Conservation (phyloP, 345 rosid genomes). For the Populus nigra region DNA sequence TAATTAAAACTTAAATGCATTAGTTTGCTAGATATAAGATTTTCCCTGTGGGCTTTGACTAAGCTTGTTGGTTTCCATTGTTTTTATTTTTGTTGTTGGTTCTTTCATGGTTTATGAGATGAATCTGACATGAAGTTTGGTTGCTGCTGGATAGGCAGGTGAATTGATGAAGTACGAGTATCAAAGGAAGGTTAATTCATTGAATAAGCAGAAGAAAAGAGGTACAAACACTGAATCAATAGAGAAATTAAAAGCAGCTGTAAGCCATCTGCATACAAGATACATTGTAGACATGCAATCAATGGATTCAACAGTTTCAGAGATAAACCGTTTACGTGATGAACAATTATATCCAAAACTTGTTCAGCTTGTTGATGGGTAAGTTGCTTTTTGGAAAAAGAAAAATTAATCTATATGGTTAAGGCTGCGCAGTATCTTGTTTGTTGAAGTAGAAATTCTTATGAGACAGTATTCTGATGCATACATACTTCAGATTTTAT, state of each 20-base stretch:
- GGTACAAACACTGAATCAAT: conserved; percentile 65
- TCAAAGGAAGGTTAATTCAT: conserved; percentile 68
- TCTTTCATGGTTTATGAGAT: neutral
- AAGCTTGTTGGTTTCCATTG: too few species aligned
- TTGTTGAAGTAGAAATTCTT: neutral
- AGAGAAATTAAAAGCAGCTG: conserved; percentile 85
- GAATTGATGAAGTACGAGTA: conserved; percentile 90
- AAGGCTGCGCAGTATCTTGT: neutral
- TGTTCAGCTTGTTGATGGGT: conserved; percentile 79
- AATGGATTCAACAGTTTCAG: conserved; percentile 92
- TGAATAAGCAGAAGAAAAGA: conserved; percentile 73
- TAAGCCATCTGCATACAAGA: conserved; percentile 90
- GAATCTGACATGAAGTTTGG: conserved; percentile 26
- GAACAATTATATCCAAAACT: conserved; percentile 83
- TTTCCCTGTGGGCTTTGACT: neutral
- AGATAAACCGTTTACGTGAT: conserved; percentile 89
- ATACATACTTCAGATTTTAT: neutral
- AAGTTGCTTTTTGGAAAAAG: conserved; percentile 33
- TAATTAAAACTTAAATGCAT: neutral
- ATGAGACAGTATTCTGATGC: neutral
- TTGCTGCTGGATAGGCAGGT: conserved; percentile 61
- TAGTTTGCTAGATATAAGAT: neutral
- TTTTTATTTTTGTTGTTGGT: neutral
- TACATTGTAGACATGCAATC: conserved; percentile 99
- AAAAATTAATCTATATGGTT: neutral